Conservation (phyloP, 2,329 filamentous ascomycete genomes). For the Epichloe typhina region DNA sequence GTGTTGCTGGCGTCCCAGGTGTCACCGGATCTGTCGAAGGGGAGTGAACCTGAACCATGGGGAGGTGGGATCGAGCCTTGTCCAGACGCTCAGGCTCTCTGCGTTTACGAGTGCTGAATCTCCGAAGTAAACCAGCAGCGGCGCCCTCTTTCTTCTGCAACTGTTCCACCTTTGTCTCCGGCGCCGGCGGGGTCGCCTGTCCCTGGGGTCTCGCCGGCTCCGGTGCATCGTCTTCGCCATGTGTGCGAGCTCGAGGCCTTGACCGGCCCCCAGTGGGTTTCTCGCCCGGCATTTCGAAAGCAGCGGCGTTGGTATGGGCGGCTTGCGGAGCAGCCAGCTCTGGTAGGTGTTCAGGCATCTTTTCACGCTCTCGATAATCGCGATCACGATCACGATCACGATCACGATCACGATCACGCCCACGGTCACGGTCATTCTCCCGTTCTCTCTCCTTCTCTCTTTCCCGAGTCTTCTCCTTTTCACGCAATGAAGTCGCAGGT, state of each 20-base stretch:
- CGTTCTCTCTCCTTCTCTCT: conserved; percentile 11
- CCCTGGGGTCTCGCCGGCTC: conserved; percentile 32
- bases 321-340: conserved; percentile 72
- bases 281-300: conserved; percentile 83
- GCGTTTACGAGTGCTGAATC: conserved; percentile 79
- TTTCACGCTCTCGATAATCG: conserved; percentile 16
- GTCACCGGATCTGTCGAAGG: conserved; percentile 42
- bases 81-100: conserved; percentile 52
- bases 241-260: conserved; percentile 75
- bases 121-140: conserved; percentile 68
- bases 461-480: conserved; percentile 1
- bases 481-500: conserved; percentile 16
- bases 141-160: conserved; percentile 73
- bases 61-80: conserved; percentile 60
- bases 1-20: conserved; percentile 32
- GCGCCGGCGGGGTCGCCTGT: conserved; percentile 25
- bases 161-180: conserved; percentile 44
- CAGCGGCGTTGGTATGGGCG: conserved; percentile 73
- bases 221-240: conserved; percentile 82
- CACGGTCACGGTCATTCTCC: conserved; percentile 17
- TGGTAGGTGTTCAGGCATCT: conserved; percentile 41
- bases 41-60: conserved; percentile 67
- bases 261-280: conserved; percentile 73
- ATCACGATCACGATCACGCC: conserved; percentile 4
- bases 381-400: conserved; percentile 9